Base-by-base conservation (phyloP, 106 monocot species). In the Chionographis japonica region DNA sequence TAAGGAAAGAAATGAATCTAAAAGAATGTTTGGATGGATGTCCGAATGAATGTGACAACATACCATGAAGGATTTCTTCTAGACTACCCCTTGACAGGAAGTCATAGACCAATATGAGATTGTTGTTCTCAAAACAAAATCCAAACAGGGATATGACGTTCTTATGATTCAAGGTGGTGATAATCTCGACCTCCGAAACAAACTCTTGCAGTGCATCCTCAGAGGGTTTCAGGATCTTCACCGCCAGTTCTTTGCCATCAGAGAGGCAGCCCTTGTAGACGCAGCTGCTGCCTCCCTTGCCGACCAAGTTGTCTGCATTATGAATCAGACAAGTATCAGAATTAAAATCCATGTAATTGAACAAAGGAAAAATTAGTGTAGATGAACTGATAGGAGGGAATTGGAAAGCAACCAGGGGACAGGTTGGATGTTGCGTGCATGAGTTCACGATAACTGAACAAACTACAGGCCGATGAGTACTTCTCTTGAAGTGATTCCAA, bases 61-160 rank as follows among this genome's bases (percentile, higher is more conserved):
- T 65, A 80, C 86, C 81, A 64, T 84, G 86, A 35, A 94, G 77
- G 72, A 54, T 84, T 50, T 94, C 89, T 70, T 86, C 86, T 27
- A 94, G 76, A 68, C 79, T 86, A 49, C 93, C 93, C 74, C 79
- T 68, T 27, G 74, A 56, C 15, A 86, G 50, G 77, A 77, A 82
- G 56, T 94, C 80, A 68, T 94, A 94, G 40, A 94, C 86, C 68
- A 94, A 71, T 38, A 82, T 58, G 37, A 84, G 80, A 49, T 76
- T 75, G 12, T 80, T 40, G 15, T 79, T 65, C 68, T 86, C 86
- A 56, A 84, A 72, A 68, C 93, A 89, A 75, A 89, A 86, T 10
- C 93, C 93, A 61, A 77, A 50, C 12, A 94, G 73, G 4, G 89
- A 84, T 9, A 89, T 77, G 51, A 94, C 75, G 63, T 86, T 94